A percentile compares a stretch with the other conserved stretches of the same genome.
Evolutionary conservation across 2,329 filamentous ascomycete genomes (phyloP).

Genomic region (Thermoascus crustaceus): DNA sequence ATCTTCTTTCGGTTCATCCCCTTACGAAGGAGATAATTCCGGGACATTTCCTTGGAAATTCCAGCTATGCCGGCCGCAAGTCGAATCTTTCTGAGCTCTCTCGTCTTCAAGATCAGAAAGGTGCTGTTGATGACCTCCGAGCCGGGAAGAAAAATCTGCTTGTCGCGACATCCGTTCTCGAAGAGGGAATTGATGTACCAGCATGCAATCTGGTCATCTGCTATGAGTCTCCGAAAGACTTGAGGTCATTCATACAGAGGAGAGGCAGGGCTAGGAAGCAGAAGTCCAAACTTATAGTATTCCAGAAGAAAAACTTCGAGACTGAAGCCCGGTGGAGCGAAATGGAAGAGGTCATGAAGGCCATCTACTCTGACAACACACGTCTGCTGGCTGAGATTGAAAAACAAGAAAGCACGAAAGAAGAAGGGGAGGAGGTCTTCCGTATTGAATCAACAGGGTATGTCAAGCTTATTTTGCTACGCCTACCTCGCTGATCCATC

Average conservation of each 20-base stretch:
- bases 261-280: constrained; percentile 53
- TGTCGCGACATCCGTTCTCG: constrained; percentile 49
- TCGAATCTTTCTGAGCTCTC: constrained; percentile 43
- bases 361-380: constrained; percentile 57
- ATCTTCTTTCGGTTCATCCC: constrained; percentile 50
- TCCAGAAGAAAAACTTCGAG: constrained; percentile 28
- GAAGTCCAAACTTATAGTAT: constrained; percentile 50
- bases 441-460: constrained; percentile 38
- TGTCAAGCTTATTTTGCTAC: constrained; percentile 13
- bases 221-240: constrained; percentile 53
- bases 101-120: constrained; percentile 40
- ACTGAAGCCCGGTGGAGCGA: constrained; percentile 49
- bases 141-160: constrained; percentile 49
- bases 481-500: constrained; percentile 1
- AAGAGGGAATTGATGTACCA: constrained; percentile 56
- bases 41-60: constrained; percentile 47
- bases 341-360: constrained; percentile 66
- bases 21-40: constrained; percentile 30
- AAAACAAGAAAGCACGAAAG: constrained; percentile 42
- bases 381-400: constrained; percentile 42
- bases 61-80: constrained; percentile 36
- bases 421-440: constrained; percentile 32
- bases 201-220: constrained; percentile 58
- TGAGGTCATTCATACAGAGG: constrained; percentile 59
- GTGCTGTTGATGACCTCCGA: constrained; percentile 48